phyloP scores from a whole-genome alignment of 805 yeast genomes.

The Pichia pseudocactophila region DNA sequence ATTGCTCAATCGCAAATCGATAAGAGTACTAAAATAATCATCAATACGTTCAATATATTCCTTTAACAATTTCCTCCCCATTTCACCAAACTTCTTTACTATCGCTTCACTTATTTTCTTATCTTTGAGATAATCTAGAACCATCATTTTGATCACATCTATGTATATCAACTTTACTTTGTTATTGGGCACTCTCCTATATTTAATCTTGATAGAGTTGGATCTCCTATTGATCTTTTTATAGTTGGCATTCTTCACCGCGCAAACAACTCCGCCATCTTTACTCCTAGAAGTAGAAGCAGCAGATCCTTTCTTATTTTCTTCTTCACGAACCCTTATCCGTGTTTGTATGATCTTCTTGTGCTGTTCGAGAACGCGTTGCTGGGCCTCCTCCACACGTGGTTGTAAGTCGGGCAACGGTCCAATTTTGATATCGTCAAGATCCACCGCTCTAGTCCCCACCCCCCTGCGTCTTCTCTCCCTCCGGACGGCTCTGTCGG shows the following conservation, averaged over 20 bases:
- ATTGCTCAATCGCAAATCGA: slow-evolving; percentile 31
- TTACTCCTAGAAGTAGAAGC: too few species aligned
- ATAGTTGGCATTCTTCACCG: background rate
- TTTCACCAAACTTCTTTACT: background rate
- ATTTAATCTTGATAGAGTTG: slow-evolving; percentile 16
- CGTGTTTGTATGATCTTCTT: background rate
- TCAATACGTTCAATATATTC: slow-evolving; percentile 20
- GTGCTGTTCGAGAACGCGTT: slow-evolving; percentile 3
- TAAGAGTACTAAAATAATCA: slow-evolving; percentile 24
- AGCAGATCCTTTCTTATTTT: background rate
- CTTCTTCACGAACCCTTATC: background rate
- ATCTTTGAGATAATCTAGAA: slow-evolving; percentile 23
- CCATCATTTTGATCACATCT: slow-evolving; percentile 27
- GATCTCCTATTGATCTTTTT: slow-evolving; percentile 7
- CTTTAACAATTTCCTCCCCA: slow-evolving; percentile 9
- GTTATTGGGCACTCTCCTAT: slow-evolving; percentile 23
- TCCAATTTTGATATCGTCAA: slow-evolving; percentile 20
- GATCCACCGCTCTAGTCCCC: slow-evolving; percentile 20
- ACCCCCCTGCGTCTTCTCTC: slow-evolving; percentile 27
- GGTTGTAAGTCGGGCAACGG: slow-evolving; percentile 11
- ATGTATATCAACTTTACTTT: slow-evolving; percentile 23
- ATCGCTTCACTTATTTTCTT: slow-evolving; percentile 11
- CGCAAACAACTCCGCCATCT: background rate
- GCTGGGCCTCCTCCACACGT: background rate
- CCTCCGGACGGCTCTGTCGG: slow-evolving; percentile 18